A percentile compares a stretch with the other conserved stretches of the same genome.
Conservation (phyloP, 2,329 filamentous ascomycete species). For the Mollisia scopiformis region DNA sequence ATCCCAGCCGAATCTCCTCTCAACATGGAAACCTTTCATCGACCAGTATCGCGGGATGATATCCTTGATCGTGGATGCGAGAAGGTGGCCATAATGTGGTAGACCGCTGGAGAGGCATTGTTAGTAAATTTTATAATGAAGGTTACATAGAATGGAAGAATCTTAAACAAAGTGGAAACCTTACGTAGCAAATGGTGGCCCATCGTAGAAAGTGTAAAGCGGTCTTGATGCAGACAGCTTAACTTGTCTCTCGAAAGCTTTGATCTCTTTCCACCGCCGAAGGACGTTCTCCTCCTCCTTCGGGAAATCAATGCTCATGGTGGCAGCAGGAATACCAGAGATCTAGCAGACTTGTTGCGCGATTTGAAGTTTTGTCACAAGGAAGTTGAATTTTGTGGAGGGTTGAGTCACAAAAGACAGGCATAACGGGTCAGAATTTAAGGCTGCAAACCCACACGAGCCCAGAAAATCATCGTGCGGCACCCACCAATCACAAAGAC, state of each 20-base stretch:
- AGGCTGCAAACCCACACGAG: too few species aligned
- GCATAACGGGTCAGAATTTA: too few species aligned
- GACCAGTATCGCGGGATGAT: slow-evolving; percentile 97
- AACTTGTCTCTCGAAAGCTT: slow-evolving; percentile 79
- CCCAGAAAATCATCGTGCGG: too few species aligned
- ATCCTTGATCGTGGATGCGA: slow-evolving; percentile 94
- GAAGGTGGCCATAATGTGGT: slow-evolving; percentile 69
- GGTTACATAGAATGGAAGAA: too few species aligned
- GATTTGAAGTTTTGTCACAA: not conserved
- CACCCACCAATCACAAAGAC: slow-evolving; percentile 5
- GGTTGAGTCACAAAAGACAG: too few species aligned
- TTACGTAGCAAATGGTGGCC: slow-evolving; percentile 74
- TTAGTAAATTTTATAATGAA: too few species aligned
- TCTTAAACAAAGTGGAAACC: not conserved
- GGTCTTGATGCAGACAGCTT: slow-evolving; percentile 82
- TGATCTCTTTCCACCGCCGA: slow-evolving; percentile 85
- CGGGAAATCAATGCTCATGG: slow-evolving; percentile 75
- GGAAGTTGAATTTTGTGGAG: too few species aligned
- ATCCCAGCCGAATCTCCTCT: slow-evolving; percentile 94
- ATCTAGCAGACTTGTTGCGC: not conserved
- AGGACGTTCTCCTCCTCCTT: slow-evolving; percentile 88
- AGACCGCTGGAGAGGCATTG: slow-evolving; percentile 45
- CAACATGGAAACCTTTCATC: slow-evolving; percentile 93
- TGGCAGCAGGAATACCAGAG: slow-evolving; percentile 16
- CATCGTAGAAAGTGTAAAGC: slow-evolving; percentile 95